A percentile compares a stretch with the other conserved stretches of the same genome.
phyloP scores from a whole-genome alignment of 2,329 filamentous ascomycete species.

The Sclerotiophoma versabilis region DNA sequence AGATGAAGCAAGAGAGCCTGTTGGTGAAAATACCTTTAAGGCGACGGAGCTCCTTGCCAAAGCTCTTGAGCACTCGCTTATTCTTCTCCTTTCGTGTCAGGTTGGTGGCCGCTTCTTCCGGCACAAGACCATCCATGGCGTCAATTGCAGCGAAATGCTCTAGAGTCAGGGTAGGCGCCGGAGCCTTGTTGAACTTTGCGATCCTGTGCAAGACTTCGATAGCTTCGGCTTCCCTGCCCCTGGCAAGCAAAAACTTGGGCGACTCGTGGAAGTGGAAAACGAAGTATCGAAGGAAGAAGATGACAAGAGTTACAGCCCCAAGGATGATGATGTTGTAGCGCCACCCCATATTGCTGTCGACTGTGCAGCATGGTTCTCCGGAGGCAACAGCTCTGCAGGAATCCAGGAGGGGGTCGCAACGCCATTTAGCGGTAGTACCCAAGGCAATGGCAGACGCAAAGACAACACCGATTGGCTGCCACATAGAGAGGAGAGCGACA shows the following conservation, averaged over 20 bases:
- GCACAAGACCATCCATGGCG: constrained; percentile 13
- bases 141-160: constrained; percentile 39
- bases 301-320: constrained; percentile 33
- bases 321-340: constrained; percentile 39
- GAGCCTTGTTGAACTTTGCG: constrained; percentile 37
- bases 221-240: constrained; percentile 36
- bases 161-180: constrained; percentile 31
- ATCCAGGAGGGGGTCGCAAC: constrained; percentile 28
- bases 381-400: constrained; percentile 26
- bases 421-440: constrained; percentile 39
- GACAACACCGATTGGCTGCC: constrained; percentile 40
- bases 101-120: constrained; percentile 3
- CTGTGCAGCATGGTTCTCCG: constrained; percentile 31
- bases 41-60: constrained; percentile 33
- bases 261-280: constrained; percentile 42
- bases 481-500: constrained; percentile 40
- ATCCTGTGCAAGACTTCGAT: constrained; percentile 39
- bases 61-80: constrained; percentile 29
- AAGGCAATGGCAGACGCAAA: constrained; percentile 37
- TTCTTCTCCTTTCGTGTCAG: constrained; percentile 23
- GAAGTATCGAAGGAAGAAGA: constrained; percentile 39
- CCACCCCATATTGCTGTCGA: constrained; percentile 42
- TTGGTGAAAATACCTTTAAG: constrained; percentile 40
- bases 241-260: constrained; percentile 37
- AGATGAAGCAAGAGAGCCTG: constrained; percentile 34